Percentiles rank a stretch among this genome's conserved stretches.
These are phyloP conservation scores for Schizothecium vesticola DNA, from an alignment of 495 filamentous ascomycete species.

Conservation along the genomic window DNA sequence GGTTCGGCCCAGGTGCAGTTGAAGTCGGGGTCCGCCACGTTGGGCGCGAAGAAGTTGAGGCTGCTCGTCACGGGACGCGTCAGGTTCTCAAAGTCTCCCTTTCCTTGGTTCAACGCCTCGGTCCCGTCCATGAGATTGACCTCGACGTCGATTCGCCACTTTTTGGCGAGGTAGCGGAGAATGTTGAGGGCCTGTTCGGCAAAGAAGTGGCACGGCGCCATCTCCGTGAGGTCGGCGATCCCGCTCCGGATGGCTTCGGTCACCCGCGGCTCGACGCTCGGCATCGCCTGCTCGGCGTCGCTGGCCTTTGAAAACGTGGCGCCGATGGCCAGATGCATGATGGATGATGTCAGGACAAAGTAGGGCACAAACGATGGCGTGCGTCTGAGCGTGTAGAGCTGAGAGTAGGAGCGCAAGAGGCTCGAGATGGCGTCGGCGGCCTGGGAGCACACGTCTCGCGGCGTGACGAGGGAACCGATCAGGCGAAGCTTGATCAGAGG, in stretches of 20 bases:
- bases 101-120: background rate
- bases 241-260: slow-evolving; percentile 37
- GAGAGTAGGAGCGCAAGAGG: slow-evolving; percentile 52
- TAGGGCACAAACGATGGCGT: slow-evolving; percentile 56
- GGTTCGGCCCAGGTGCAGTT: slow-evolving; percentile 29
- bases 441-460: slow-evolving; percentile 57
- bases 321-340: slow-evolving; percentile 53
- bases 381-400: slow-evolving; percentile 53
- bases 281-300: slow-evolving; percentile 10
- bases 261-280: slow-evolving; percentile 28
- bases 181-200: slow-evolving; percentile 55
- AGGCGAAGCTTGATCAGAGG: slow-evolving; percentile 60
- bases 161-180: slow-evolving; percentile 47
- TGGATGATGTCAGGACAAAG: slow-evolving; percentile 52
- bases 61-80: slow-evolving; percentile 38
- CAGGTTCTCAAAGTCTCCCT: slow-evolving; percentile 18
- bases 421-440: slow-evolving; percentile 57
- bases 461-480: slow-evolving; percentile 50
- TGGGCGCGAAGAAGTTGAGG: slow-evolving; percentile 49
- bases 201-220: slow-evolving; percentile 55
- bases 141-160: slow-evolving; percentile 52
- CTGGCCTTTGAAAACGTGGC: slow-evolving; percentile 20
- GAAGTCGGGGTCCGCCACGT: slow-evolving; percentile 39
- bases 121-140: slow-evolving; percentile 21
- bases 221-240: slow-evolving; percentile 49